Base-by-base conservation (phyloP, 495 filamentous ascomycete genomes). In the Neurospora sublineolata region DNA sequence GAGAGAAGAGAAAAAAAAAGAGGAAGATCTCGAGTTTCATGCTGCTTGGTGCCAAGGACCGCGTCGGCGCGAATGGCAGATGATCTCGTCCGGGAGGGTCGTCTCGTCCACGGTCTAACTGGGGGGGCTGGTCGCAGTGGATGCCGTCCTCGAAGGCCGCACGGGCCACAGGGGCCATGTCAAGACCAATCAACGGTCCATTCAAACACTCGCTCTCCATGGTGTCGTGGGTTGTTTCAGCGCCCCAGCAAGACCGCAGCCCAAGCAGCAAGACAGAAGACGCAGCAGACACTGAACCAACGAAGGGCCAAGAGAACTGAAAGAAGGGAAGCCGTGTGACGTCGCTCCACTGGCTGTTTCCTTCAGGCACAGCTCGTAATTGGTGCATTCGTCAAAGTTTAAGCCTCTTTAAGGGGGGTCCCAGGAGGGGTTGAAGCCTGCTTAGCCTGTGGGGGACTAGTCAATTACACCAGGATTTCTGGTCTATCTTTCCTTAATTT, bases 311-410 rank as follows among this genome's bases (percentile, higher is more conserved):
- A 18, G 41, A 8, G 42, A 46, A 46, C 10, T n/a, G 23, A 52
- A 60, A 18, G 14, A 12, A n/a, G n/a, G n/a, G n/a, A 12, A 64
- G 52, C 52, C 52, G 52, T 33, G 75, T 75, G 75, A 75, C 72
- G 72, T 76, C 72, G 68, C 41, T 69, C 69, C 74, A 71, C 64
- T 41, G 41, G 11, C 36, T 30, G 20, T 64, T 36, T 30, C 27
- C 33, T 9, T 11, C 10, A 20, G 39, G 6, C 52, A 36, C 73
- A 68, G 39, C 42, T 42, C 52, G 68, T 76, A 73, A 77, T 79
- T 79, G 76, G 77, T 20, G 67, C 70, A 33, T 12, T n/a, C 16
- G 30, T 40, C 42, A 37, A 41, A 72, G 73, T 72, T 77, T 69
- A 72, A 73, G 70, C 52, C 52, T 64, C 52, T 36, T 36, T 18